phyloP scores from a whole-genome alignment of 192 early-diverging fungal genomes.

The Umbelopsis sp. region DNA sequence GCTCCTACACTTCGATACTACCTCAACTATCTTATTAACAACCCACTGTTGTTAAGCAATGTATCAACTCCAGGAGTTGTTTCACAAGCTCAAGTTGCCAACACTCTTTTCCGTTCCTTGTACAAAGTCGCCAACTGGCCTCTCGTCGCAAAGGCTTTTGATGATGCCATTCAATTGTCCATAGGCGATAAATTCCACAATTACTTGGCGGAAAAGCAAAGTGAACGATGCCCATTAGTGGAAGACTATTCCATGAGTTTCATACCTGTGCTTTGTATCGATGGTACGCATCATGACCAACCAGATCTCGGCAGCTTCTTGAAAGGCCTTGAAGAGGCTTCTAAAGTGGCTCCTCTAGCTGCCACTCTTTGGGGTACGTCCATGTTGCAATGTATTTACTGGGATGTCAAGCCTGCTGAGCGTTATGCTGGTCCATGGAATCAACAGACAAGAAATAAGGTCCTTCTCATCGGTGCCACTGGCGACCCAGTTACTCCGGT shows the following conservation, averaged over 20 bases:
- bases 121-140: background rate
- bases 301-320: background rate
- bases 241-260: conserved; percentile 3
- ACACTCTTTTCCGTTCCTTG: background rate
- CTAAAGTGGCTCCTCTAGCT: background rate
- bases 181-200: background rate
- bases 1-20: background rate
- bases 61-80: background rate
- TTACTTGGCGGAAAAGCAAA: background rate
- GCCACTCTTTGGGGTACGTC: background rate
- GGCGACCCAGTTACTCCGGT: conserved; percentile 50
- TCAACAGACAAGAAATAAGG: conserved; percentile 28
- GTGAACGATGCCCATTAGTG: conserved; percentile 6
- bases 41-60: background rate
- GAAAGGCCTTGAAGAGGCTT: background rate
- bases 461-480: conserved; percentile 41
- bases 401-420: conserved; percentile 38
- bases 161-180: background rate
- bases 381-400: conserved; percentile 22
- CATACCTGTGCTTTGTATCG: conserved; percentile 11
- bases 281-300: background rate
- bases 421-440: conserved; percentile 51
- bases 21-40: background rate
- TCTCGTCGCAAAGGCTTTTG: background rate
- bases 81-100: background rate